Evolutionary conservation across 441 rosid species (phyloP).

Genomic region (Populus tomentosa): DNA sequence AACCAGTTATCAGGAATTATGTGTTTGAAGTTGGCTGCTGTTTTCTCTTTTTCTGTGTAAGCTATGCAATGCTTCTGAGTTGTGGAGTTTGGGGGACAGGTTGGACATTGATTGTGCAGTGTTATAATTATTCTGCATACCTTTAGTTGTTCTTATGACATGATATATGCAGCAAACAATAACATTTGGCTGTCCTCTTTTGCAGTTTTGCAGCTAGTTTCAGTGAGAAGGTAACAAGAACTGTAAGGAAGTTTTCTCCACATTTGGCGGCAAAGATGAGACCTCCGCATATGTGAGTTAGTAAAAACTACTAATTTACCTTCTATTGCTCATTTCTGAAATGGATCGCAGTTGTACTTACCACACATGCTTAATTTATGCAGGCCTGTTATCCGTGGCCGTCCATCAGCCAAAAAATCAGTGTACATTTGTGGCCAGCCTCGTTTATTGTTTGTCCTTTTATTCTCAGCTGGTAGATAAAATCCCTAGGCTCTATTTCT

Average conservation of each 20-base stretch:
- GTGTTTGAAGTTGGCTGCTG: background rate
- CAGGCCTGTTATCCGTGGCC: constrained; percentile 93
- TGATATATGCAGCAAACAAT: background rate
- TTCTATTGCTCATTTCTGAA: constrained; percentile 4
- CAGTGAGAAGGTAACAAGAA: constrained; percentile 86
- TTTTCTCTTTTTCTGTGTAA: background rate
- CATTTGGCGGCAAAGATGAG: constrained; percentile 93
- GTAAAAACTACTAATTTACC: background rate
- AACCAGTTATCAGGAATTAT: background rate
- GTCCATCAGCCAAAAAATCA: constrained; percentile 76
- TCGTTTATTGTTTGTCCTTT: constrained; percentile 72
- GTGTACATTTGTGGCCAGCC: constrained; percentile 81
- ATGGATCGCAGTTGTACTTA: background rate
- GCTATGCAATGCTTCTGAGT: background rate
- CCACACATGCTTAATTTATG: constrained; percentile 13
- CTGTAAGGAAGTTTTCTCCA: constrained; percentile 81
- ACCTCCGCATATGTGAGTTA: constrained; percentile 76
- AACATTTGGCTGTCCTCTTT: background rate
- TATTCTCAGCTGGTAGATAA: constrained; percentile 60
- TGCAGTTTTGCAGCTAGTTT: constrained; percentile 90
- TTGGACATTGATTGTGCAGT: background rate
- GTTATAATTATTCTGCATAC: background rate
- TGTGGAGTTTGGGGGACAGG: background rate
- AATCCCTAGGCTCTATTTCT: background rate
- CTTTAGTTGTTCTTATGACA: background rate